phyloP scores from a whole-genome alignment of 2,329 filamentous ascomycete species.

The Colletotrichum sp. region DNA sequence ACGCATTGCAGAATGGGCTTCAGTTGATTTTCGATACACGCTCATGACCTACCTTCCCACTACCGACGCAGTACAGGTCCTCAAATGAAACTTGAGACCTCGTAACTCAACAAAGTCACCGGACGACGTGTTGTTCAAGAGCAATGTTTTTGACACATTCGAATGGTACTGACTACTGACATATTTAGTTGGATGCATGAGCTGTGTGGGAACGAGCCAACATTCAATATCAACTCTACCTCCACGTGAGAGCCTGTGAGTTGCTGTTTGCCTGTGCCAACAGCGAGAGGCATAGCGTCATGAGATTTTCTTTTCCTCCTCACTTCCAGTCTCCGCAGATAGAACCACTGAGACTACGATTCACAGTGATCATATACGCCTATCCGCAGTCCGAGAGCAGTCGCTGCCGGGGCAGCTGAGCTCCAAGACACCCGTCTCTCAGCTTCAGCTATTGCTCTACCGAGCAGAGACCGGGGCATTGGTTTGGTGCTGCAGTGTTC shows the following conservation, averaged over 20 bases:
- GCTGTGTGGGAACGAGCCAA: not conserved
- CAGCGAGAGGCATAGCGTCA: fast-evolving
- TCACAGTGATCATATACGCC: not conserved
- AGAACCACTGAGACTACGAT: not conserved
- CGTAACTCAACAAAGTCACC: not conserved
- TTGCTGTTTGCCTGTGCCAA: not conserved
- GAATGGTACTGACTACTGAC: fast-evolving
- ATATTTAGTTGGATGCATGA: fast-evolving
- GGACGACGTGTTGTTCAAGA: not conserved
- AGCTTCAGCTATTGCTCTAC: not conserved
- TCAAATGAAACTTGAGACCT: not conserved
- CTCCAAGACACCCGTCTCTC: not conserved
- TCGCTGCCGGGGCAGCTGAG: not conserved
- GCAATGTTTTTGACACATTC: not conserved
- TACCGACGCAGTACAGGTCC: not conserved
- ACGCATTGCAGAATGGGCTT: not conserved
- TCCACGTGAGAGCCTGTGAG: fast-evolving
- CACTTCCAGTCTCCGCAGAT: not conserved
- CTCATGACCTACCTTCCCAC: not conserved
- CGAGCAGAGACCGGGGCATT: not conserved
- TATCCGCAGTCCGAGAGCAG: not conserved
- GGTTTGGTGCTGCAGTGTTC: not conserved
- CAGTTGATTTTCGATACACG: not conserved
- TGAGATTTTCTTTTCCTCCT: fast-evolving
- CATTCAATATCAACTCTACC: not conserved